A percentile compares a stretch with the other conserved stretches of the same genome.
These are phyloP conservation scores for Ogataea minuta DNA, from an alignment of 805 yeast genomes.

Conservation along the genomic window DNA sequence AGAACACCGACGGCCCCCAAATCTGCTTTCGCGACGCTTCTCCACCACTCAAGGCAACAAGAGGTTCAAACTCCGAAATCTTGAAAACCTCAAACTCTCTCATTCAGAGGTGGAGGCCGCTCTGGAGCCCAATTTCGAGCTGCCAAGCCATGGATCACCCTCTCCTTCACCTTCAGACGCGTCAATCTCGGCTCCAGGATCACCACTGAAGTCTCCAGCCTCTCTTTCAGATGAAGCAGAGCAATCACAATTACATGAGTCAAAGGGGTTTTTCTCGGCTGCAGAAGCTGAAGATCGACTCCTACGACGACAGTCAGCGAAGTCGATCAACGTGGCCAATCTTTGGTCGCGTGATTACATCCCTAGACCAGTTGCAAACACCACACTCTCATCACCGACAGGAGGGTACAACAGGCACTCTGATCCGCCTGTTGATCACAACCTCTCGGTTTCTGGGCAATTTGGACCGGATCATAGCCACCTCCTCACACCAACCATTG, in stretches of 20 bases:
- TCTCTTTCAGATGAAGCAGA: conserved; percentile 5
- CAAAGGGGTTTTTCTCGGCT: neutral
- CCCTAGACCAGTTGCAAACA: neutral
- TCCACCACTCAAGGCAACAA: neutral
- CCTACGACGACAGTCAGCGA: neutral
- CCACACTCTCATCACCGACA: conserved; percentile 5
- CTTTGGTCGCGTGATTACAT: conserved; percentile 1
- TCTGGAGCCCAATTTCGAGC: neutral
- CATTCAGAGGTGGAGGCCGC: neutral
- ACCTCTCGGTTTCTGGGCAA: neutral
- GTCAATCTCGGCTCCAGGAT: conserved; percentile 8
- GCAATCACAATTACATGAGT: neutral
- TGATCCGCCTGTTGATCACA: neutral
- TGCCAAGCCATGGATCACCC: neutral
- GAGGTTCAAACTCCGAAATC: conserved; percentile 3
- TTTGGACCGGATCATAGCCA: neutral
- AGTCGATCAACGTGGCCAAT: conserved; percentile 1
- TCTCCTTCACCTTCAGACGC: conserved; percentile 11
- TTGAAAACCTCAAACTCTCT: neutral
- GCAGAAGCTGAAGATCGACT: neutral
- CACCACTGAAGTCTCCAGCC: conserved; percentile 17
- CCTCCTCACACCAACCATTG: conserved; percentile 13
- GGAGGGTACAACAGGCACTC: neutral
- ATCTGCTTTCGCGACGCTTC: conserved; percentile 1
- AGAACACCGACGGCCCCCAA: neutral